Evolutionary conservation across 331 rosid genomes (phyloP).

Genomic region (Pyracantha coccinea): DNA sequence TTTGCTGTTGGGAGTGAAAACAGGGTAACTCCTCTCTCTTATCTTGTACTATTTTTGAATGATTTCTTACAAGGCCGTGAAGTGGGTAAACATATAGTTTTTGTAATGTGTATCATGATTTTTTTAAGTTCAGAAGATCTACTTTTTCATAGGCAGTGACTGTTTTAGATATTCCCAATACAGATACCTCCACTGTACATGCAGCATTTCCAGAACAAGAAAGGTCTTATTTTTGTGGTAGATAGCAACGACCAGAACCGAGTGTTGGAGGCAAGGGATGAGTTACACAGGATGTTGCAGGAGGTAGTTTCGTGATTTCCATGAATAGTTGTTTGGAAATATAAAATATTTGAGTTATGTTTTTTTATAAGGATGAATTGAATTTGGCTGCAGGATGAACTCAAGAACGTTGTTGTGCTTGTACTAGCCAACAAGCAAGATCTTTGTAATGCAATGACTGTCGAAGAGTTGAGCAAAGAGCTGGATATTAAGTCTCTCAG

Average conservation of each 20-base stretch:
- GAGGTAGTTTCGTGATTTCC: not conserved
- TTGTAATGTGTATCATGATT: not conserved
- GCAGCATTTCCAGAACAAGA: not conserved
- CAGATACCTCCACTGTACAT: not conserved
- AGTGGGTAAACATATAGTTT: not conserved
- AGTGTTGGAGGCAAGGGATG: not conserved
- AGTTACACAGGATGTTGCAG: not conserved
- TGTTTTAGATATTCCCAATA: not conserved
- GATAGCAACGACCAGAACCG: not conserved
- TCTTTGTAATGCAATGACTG: not conserved
- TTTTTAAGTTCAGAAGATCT: not conserved
- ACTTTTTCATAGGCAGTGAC: not conserved
- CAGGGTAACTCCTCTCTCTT: not conserved
- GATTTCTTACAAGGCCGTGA: not conserved
- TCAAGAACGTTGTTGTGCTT: not conserved
- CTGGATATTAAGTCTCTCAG: not conserved
- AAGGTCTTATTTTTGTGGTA: not conserved
- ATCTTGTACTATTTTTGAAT: not conserved
- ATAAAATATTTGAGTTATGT: not conserved
- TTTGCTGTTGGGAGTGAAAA: not conserved
- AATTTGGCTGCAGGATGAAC: not conserved
- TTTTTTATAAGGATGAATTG: not conserved
- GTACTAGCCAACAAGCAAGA: not conserved
- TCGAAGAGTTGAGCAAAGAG: not conserved
- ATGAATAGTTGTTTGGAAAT: not conserved